Conservation (phyloP, 2,329 filamentous ascomycete genomes). For the Botrytis aclada region DNA sequence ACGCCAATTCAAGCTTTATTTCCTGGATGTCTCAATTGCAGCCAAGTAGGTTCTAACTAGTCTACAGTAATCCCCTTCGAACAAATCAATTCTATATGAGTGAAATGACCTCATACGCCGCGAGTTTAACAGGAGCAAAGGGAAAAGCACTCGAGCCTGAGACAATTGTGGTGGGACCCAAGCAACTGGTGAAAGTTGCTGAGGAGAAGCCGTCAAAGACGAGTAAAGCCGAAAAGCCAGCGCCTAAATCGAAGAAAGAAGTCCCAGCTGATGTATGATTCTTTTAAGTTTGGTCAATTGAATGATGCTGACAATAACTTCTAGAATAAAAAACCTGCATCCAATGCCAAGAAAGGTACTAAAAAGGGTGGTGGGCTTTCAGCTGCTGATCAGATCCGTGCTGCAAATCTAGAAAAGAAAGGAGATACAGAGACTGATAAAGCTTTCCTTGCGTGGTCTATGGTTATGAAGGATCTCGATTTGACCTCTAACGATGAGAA, state of each 20-base stretch:
- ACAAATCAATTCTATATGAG: constrained; percentile 61
- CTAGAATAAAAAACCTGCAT: constrained; percentile 20
- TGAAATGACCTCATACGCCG: constrained; percentile 66
- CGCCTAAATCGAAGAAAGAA: constrained; percentile 30
- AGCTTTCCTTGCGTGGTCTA: constrained; percentile 35
- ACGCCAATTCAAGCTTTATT: not conserved
- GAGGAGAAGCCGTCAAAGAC: constrained; percentile 32
- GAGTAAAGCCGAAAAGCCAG: constrained; percentile 23
- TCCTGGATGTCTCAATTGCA: not conserved
- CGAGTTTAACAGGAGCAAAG: constrained; percentile 62
- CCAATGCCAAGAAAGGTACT: constrained; percentile 32
- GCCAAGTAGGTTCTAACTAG: not conserved
- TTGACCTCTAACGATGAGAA: constrained; percentile 33
- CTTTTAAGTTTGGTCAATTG: not conserved
- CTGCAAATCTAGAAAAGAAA: constrained; percentile 36
- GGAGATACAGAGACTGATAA: constrained; percentile 35
- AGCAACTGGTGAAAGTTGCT: constrained; percentile 31
- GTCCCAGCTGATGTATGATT: constrained; percentile 22
- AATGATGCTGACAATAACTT: not conserved
- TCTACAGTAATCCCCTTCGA: constrained; percentile 35
- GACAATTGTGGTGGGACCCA: constrained; percentile 52
- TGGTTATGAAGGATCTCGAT: constrained; percentile 35
- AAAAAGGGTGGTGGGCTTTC: constrained; percentile 41
- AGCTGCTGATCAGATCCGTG: constrained; percentile 38
- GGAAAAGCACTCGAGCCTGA: constrained; percentile 64